These are phyloP conservation scores for Candida loeiensis DNA, from an alignment of 805 yeast species.

Conservation along the genomic window DNA sequence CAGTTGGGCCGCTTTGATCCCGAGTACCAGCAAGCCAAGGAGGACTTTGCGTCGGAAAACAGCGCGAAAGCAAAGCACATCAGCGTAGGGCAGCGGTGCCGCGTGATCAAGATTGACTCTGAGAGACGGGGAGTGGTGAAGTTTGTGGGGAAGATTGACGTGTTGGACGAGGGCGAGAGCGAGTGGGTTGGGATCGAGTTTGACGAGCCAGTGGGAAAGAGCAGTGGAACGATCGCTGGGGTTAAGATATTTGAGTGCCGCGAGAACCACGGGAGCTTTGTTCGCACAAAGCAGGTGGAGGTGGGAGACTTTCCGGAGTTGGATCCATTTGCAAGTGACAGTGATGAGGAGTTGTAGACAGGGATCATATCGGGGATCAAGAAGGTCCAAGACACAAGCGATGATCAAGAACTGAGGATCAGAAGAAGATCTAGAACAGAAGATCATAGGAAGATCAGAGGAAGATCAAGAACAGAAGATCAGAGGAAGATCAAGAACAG, in stretches of 20 bases:
- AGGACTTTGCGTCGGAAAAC: slow-evolving; percentile 26
- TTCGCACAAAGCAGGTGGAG: slow-evolving; percentile 64
- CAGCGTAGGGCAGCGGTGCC: slow-evolving; percentile 52
- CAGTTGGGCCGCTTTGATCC: slow-evolving; percentile 74
- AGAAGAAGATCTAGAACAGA: background rate
- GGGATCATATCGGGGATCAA: background rate
- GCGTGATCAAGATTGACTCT: slow-evolving; percentile 41
- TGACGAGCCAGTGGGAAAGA: slow-evolving; percentile 84
- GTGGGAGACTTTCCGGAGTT: slow-evolving; percentile 63
- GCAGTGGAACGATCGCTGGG: slow-evolving; percentile 73
- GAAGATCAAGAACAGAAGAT: no score
- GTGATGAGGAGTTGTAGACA: slow-evolving; percentile 28
- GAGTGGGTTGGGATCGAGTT: slow-evolving; percentile 84
- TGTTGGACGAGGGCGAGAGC: slow-evolving; percentile 46
- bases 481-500: no score
- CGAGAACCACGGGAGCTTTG: slow-evolving; percentile 69
- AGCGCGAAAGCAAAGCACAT: slow-evolving; percentile 27
- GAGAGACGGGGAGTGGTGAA: slow-evolving; percentile 68
- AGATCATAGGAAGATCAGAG: background rate
- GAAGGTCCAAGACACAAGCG: background rate
- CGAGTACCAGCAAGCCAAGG: slow-evolving; percentile 28
- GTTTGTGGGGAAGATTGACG: slow-evolving; percentile 66
- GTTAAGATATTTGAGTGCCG: slow-evolving; percentile 54
- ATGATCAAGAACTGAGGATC: background rate
- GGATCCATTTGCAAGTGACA: slow-evolving; percentile 44